Base-by-base conservation (phyloP, 2,329 filamentous ascomycete genomes). In the Tothia fuscella region DNA sequence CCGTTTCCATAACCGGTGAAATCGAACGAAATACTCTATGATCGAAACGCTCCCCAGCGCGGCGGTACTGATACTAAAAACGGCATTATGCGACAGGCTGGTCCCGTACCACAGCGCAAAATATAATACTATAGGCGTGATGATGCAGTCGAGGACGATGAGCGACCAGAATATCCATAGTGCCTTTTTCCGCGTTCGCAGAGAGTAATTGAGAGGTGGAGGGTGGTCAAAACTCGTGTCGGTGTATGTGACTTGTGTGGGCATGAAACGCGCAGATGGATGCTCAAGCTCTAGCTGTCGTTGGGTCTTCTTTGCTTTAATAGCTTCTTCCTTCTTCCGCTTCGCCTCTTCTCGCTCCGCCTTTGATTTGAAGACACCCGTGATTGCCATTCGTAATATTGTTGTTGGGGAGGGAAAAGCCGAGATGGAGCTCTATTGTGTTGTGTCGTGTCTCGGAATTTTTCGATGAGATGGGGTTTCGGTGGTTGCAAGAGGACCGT, bases 101-200 rank as follows among this genome's bases (percentile, higher is more conserved):
- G 72, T 70, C 47, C 63, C 65, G 48, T 77, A 77, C 70, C 71
- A 76, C 28, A 79, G 60, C 37, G 68, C 64, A 60, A 73, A 79
- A 58, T 78, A 79, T 2, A 79, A 61, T 3, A 63, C 67, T 45
- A 78, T 64, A 14, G 75, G 75, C 57, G 76, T 71, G 43, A 62
- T 67, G 45, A 76, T 61, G 38, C 68, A 72, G 57, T 79, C 75
- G 44, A 78, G 51, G 17, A 78, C 53, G 43, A 78, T 74, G 30
- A 79, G 53, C 1, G 60, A 60, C 74, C 74, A 78, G 59, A 78
- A 78, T 47, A 72, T 57, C 28, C 65, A 59, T 46, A 78, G 76
- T 25, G 66, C 62, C 56, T 66, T 68, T 51, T 74, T 74, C 33
- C 74, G 61, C 6, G 65, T 58, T 37, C 63, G 65, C 31, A 77